phyloP scores from a whole-genome alignment of 2,329 filamentous ascomycete species.

The Pseudocercospora ulei region DNA sequence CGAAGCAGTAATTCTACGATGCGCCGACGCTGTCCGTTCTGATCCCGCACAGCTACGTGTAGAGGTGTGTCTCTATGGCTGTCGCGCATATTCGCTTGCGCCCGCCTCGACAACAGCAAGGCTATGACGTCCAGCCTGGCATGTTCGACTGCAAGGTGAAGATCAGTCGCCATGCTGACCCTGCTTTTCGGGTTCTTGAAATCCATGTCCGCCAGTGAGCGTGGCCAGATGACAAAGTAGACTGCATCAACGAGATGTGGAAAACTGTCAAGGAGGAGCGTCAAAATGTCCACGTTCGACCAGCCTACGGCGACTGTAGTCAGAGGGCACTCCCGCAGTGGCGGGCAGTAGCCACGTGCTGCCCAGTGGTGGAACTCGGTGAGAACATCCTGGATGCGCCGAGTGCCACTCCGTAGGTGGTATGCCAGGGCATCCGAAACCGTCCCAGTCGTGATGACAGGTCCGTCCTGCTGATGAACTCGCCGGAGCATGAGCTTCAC shows the following conservation, averaged over 20 bases:
- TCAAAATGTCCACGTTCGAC: slow-evolving; percentile 3
- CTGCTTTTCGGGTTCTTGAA: slow-evolving; percentile 1
- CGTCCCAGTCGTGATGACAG: background rate
- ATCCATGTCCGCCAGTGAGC: background rate
- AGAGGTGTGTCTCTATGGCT: slow-evolving; percentile 1
- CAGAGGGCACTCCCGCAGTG: slow-evolving; percentile 2
- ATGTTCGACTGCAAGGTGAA: slow-evolving; percentile 2
- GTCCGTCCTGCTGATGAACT: slow-evolving; percentile 1
- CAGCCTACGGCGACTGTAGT: slow-evolving; percentile 4
- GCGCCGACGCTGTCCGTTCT: background rate
- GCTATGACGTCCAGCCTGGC: slow-evolving; percentile 1
- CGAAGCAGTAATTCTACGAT: background rate
- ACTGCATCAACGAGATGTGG: background rate
- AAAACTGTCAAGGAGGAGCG: background rate
- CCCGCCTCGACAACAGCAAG: background rate
- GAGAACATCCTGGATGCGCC: background rate
- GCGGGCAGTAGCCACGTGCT: background rate
- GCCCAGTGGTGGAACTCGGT: slow-evolving; percentile 1
- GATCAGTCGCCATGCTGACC: slow-evolving; percentile 4
- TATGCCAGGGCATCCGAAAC: slow-evolving; percentile 2
- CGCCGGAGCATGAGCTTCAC: slow-evolving; percentile 2
- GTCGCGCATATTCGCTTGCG: background rate
- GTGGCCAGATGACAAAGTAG: slow-evolving; percentile 3
- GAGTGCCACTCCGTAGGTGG: background rate
- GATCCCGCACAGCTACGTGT: slow-evolving; percentile 1